A percentile compares a stretch with the other conserved stretches of the same genome.
phyloP scores from a whole-genome alignment of 2,329 filamentous ascomycete species.

The Xylariaceae sp. region DNA sequence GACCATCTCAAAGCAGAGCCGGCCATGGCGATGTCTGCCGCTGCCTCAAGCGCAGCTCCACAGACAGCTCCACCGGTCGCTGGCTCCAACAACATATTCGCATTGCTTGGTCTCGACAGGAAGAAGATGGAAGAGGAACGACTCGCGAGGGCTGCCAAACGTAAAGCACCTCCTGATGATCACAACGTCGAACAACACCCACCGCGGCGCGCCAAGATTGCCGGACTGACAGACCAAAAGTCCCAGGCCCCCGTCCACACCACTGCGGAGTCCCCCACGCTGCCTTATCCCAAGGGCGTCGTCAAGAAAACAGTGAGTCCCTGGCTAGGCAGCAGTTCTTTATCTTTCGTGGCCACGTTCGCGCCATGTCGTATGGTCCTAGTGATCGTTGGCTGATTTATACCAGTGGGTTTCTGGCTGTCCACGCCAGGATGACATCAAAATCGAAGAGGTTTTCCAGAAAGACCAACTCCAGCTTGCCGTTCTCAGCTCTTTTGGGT shows the following conservation, averaged over 20 bases:
- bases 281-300: constrained; percentile 52
- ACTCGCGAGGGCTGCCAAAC: constrained; percentile 63
- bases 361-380: not conserved
- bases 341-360: not conserved
- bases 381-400: not conserved
- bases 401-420: constrained; percentile 58
- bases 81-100: constrained; percentile 9
- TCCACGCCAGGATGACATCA: constrained; percentile 68
- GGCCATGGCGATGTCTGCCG: not conserved
- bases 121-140: constrained; percentile 83
- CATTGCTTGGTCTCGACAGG: constrained; percentile 58
- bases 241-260: not conserved
- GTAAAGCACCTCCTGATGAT: constrained; percentile 36
- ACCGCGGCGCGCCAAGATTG: constrained; percentile 22
- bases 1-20: constrained; percentile 5
- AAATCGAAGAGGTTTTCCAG: constrained; percentile 71
- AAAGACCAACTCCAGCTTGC: constrained; percentile 66
- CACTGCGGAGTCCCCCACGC: constrained; percentile 1
- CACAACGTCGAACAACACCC: constrained; percentile 12
- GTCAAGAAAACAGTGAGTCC: constrained; percentile 64
- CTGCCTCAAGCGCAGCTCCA: not conserved
- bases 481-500: constrained; percentile 80
- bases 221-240: constrained; percentile 2
- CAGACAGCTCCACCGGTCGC: not conserved
- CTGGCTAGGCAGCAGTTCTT: not conserved